Base-by-base conservation (phyloP, 1,139 yeast genomes). In the Scheffersomyces lignicola region DNA sequence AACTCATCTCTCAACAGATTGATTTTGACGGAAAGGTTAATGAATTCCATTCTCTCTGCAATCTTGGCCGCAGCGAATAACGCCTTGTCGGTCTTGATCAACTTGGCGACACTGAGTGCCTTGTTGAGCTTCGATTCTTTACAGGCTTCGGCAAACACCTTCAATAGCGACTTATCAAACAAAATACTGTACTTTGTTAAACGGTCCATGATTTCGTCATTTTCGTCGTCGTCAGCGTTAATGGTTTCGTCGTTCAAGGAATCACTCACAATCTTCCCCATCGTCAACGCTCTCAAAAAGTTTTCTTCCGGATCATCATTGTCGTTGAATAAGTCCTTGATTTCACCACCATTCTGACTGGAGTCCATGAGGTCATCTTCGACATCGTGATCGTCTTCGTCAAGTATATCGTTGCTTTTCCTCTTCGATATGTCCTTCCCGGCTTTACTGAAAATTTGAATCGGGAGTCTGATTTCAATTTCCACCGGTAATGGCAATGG, bases 401-500 rank as follows among this genome's bases (percentile, higher is more conserved):
- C 27, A 17, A 14, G 31, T 3, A 34, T 12, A 21, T 30, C 37
- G 20, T 29, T 29, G 27, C 15, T 29, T 20, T 18, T 28, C 33
- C 43, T 32, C 29, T 20, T 32, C 26, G 14, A 17, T 51, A 16
- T 42, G 47, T 10, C 33, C 39, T 25, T 42, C 43, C 17, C 31
- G 20, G 36, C 35, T n/a, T 40, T 28, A 49, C 38, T 45, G 37
- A 42, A 59, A 42, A 41, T 43, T 24, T 51, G 49, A 2, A 80
- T 59, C 1, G 97, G 97, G 22, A 90, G 58, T 41, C 69, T 68
- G 28, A 89, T 64, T 18, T 80, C 84, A 43, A 90, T 58, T 52
- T 87, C 96, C 13, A 89, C 73, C 1, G 96, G 92, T 39, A 88
- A 69, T 0, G 96, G 87, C 40, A 92, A 62, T 8, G 97, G 97